Evolutionary conservation across 2,329 filamentous ascomycete genomes (phyloP).

Genomic region (Hypoxylon sp.): DNA sequence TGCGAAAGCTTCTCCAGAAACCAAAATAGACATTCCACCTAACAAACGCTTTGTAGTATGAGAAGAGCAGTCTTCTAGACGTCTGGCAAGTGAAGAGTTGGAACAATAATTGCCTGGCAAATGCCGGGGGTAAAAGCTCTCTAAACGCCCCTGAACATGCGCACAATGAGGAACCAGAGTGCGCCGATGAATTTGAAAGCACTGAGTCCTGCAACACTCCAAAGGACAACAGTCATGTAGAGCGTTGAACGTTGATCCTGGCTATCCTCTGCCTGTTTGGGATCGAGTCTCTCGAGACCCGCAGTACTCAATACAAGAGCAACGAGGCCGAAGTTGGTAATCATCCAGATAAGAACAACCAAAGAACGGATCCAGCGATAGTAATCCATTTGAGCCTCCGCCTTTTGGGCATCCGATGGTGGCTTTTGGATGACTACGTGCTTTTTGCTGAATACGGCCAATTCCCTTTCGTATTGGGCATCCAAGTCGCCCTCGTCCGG

Average conservation of each 20-base stretch:
- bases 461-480: conserved; percentile 91
- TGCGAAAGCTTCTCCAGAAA: conserved; percentile 5
- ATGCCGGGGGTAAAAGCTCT: conserved; percentile 18
- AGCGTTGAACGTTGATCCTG: conserved; percentile 75
- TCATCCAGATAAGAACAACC: conserved; percentile 96
- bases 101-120: conserved; percentile 3
- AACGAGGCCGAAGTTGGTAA: conserved; percentile 90
- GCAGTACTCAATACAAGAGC: conserved; percentile 90
- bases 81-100: conserved; percentile 7
- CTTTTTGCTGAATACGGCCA: conserved; percentile 81
- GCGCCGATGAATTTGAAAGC: conserved; percentile 90
- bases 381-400: conserved; percentile 96
- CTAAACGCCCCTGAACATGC: conserved; percentile 83
- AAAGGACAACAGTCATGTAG: conserved; percentile 89
- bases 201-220: conserved; percentile 88
- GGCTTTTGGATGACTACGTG: conserved; percentile 78
- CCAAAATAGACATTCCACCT: conserved; percentile 16
- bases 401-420: conserved; percentile 67
- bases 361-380: conserved; percentile 95
- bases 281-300: conserved; percentile 79
- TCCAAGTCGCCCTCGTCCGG: conserved; percentile 96
- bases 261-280: conserved; percentile 62
- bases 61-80: conserved; percentile 16
- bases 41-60: conserved; percentile 5
- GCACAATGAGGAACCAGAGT: conserved; percentile 91